A percentile compares a stretch with the other conserved stretches of the same genome.
These are phyloP conservation scores for Nakataea oryzae DNA, from an alignment of 2,329 filamentous ascomycete genomes.

Conservation along the genomic window DNA sequence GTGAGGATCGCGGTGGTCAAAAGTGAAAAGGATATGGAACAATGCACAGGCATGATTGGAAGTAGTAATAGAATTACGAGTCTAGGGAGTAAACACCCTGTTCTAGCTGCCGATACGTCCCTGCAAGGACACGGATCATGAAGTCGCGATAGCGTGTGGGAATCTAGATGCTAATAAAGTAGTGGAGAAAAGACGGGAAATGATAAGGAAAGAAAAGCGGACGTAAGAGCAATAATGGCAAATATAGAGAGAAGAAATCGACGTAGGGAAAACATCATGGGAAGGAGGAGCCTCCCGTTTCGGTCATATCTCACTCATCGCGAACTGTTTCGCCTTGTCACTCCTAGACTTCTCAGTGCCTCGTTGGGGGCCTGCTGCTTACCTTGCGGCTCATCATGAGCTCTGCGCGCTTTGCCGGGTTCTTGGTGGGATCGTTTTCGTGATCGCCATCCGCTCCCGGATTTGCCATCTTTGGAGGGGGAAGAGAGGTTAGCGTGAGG, in stretches of 20 bases:
- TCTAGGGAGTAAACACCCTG: too few species aligned
- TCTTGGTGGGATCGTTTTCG: constrained; percentile 30
- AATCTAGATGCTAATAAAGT: neutral
- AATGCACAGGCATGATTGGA: too few species aligned
- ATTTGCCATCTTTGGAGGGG: constrained; percentile 27
- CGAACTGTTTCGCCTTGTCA: neutral
- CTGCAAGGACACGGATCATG: too few species aligned
- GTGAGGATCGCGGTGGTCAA: too few species aligned
- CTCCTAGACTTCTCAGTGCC: neutral
- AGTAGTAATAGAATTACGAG: too few species aligned
- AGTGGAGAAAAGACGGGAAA: neutral
- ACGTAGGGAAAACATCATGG: too few species aligned
- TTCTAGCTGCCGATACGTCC: too few species aligned
- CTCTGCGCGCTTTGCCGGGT: constrained; percentile 26
- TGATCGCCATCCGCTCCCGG: constrained; percentile 33
- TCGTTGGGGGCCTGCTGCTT: neutral
- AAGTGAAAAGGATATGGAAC: too few species aligned
- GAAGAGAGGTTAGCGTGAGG: neutral
- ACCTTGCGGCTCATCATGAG: constrained; percentile 2
- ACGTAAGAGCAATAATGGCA: neutral
- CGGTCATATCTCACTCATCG: constrained; percentile 2
- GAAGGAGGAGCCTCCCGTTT: neutral
- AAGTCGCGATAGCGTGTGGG: neutral
- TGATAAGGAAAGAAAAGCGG: neutral
- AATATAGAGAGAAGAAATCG: neutral